Base-by-base conservation (phyloP, 805 yeast genomes). In the Lachancea mirantina region DNA sequence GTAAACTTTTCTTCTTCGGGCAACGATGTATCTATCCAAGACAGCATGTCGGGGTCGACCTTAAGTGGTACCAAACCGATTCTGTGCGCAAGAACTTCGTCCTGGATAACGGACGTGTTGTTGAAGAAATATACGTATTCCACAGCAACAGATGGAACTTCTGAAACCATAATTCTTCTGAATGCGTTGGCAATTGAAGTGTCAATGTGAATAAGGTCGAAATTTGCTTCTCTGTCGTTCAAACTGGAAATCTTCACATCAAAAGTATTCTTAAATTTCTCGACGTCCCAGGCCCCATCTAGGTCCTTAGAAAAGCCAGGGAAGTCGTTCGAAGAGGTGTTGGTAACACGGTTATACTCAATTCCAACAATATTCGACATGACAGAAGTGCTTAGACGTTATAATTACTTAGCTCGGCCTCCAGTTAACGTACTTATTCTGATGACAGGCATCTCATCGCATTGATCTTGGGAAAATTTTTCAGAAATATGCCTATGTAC, bases 91-190 rank as follows among this genome's bases (percentile, higher is more conserved):
- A 92, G 71, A 13, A 92, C 96, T 64, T 92, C 98, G 59, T 92
- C 98, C 59, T 88, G 96, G 43, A 92, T 84, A 30, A 92, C 96
- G 1, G 96, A 84, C 1, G 98, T 92, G 61, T 92, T 92, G 69
- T 85, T 89, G 65, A 82, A 82, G 39, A 92, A 72, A 55, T 79
- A 87, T 11, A 92, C 85, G 41, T 84, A 76, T 60, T 92, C 98
- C 14, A 95, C 82, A 10, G 98, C 97, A 28, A 89, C 94, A 2
- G 92, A 74, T 14, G 98, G 98, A 24, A 92, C 95, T 57, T 92
- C 98, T 1, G 96, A 74, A 35, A 92, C 78, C 97, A 92, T 88
- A 49, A 92, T 83, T 53, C 98, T 80, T 55, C 98, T 79, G 62
- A 89, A 87, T 0, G 98, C 96, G 64, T 92, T 92, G 27, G 97